Conservation (phyloP, 805 yeast species). For the Lachancea thermotolerans region DNA sequence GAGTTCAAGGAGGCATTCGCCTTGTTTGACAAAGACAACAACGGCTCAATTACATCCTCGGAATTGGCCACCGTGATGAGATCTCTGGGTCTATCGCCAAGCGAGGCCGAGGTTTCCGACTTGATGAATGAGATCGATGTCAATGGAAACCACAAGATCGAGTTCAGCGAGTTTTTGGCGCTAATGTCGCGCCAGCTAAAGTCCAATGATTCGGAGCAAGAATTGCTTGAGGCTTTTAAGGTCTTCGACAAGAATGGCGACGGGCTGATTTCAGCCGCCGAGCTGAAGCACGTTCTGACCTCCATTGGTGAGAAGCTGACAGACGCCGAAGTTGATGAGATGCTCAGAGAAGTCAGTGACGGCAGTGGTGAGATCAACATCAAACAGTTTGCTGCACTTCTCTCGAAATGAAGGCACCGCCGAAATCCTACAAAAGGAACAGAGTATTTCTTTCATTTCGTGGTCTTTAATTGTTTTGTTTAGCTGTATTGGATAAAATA, state of each 20-base stretch:
- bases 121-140: slow-evolving; percentile 96
- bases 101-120: slow-evolving; percentile 92
- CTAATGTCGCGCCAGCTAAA: slow-evolving; percentile 91
- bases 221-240: slow-evolving; percentile 94
- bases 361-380: slow-evolving; percentile 97
- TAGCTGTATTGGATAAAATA: not conserved
- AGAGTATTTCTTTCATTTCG: no score
- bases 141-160: slow-evolving; percentile 87
- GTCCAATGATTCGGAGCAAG: slow-evolving; percentile 96
- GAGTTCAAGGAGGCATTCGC: slow-evolving; percentile 98
- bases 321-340: slow-evolving; percentile 95
- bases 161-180: slow-evolving; percentile 75
- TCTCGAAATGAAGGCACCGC: slow-evolving; percentile 50
- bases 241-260: slow-evolving; percentile 96
- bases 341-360: slow-evolving; percentile 92
- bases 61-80: slow-evolving; percentile 98
- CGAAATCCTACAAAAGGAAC: no score
- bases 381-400: slow-evolving; percentile 88
- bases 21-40: slow-evolving; percentile 92
- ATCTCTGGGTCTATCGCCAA: slow-evolving; percentile 95
- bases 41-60: slow-evolving; percentile 91
- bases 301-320: slow-evolving; percentile 95
- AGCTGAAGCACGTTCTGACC: slow-evolving; percentile 91
- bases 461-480: no score
- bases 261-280: slow-evolving; percentile 94